These are phyloP conservation scores for Pythium scleroteichum DNA, from an alignment of 352 stramenopile species.

Conservation along the genomic window DNA sequence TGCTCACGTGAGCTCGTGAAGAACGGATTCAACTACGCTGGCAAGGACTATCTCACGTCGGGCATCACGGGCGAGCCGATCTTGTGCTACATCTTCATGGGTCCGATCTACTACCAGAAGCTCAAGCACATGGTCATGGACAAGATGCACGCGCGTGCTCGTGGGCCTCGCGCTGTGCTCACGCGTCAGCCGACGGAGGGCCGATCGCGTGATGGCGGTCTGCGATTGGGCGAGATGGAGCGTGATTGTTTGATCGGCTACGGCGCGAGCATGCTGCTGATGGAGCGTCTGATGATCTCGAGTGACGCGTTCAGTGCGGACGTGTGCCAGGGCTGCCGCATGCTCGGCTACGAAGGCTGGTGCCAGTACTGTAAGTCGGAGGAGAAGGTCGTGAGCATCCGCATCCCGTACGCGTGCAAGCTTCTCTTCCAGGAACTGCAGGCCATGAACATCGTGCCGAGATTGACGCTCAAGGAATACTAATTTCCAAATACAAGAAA, in stretches of 20 bases:
- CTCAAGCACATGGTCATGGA: slow-evolving; percentile 99
- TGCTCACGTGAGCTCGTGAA: slow-evolving; percentile 94
- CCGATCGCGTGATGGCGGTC: slow-evolving; percentile 95
- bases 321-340: slow-evolving; percentile 97
- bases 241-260: slow-evolving; percentile 99
- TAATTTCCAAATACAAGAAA: slow-evolving; percentile 32
- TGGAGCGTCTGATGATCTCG: slow-evolving; percentile 99
- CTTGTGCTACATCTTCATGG: slow-evolving; percentile 99
- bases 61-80: slow-evolving; percentile 96
- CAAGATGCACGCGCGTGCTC: slow-evolving; percentile 99
- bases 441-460: slow-evolving; percentile 99
- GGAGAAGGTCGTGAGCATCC: slow-evolving; percentile 97
- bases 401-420: slow-evolving; percentile 99
- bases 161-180: slow-evolving; percentile 94
- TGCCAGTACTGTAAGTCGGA: slow-evolving; percentile 98
- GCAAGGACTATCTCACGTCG: slow-evolving; percentile 97
- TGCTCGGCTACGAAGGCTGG: slow-evolving; percentile 98
- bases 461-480: slow-evolving; percentile 95
- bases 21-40: slow-evolving; percentile 98
- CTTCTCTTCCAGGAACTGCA: slow-evolving; percentile 98
- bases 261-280: slow-evolving; percentile 98
- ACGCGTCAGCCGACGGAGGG: slow-evolving; percentile 99
- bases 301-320: slow-evolving; percentile 99
- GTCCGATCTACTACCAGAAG: slow-evolving; percentile 99
- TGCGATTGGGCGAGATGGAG: slow-evolving; percentile 99